These are phyloP conservation scores for Spergularia marina DNA, from an alignment of 148 eudicot genomes.

Conservation along the genomic window DNA sequence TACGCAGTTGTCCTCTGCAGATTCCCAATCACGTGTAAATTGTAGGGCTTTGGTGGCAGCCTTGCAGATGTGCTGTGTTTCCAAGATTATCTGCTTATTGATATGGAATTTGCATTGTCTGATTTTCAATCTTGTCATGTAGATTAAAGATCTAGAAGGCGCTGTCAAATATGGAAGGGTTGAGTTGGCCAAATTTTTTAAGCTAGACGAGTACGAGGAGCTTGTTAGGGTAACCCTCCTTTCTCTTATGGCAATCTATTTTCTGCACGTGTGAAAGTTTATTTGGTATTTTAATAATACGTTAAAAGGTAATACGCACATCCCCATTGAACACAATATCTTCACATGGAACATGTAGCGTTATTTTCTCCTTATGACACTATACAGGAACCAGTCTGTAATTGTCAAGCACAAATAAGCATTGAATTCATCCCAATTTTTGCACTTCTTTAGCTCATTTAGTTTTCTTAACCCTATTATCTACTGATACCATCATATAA, in stretches of 20 bases:
- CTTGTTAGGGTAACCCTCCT: slow-evolving; percentile 59
- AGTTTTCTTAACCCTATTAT: too few species aligned
- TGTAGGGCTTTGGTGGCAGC: neutral
- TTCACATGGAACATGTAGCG: too few species aligned
- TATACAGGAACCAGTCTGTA: neutral
- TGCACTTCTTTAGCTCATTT: too few species aligned
- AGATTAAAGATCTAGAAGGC: slow-evolving; percentile 69
- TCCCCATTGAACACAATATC: too few species aligned
- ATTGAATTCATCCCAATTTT: too few species aligned
- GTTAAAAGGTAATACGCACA: too few species aligned
- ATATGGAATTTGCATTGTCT: neutral
- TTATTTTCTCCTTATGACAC: neutral
- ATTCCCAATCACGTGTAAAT: neutral
- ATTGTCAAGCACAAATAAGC: neutral
- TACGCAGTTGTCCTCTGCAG: neutral
- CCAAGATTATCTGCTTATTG: neutral
- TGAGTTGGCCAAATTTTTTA: slow-evolving; percentile 52
- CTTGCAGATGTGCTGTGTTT: slow-evolving; percentile 5
- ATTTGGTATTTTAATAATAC: too few species aligned
- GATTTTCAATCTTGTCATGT: slow-evolving; percentile 24
- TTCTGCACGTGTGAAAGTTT: neutral
- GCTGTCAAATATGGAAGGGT: slow-evolving; percentile 69
- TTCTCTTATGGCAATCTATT: neutral
- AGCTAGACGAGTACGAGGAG: slow-evolving; percentile 39
- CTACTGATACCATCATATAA: neutral